Base-by-base conservation (phyloP, 1,139 yeast genomes). In the Taphrina communis region DNA sequence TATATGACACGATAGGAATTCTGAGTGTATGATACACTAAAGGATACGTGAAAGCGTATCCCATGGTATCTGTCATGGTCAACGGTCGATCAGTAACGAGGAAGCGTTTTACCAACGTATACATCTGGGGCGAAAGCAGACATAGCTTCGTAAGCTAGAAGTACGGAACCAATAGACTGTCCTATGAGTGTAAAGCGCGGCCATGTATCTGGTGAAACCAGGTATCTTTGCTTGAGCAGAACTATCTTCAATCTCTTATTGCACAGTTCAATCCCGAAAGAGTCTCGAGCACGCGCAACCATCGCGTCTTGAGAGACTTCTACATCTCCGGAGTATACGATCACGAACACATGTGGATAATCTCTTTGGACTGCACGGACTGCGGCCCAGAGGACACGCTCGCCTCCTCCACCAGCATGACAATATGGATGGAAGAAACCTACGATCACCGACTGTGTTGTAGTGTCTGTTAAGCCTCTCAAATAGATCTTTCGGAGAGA, bases 401-500 rank as follows among this genome's bases (percentile, higher is more conserved):
- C 99, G 35, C 99, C 99, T 51, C 99, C 99, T 21, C 99, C 99
- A 51, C 97, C 97, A 60, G 97, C 95, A 77, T 90, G 90, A 72
- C 97, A 74, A 74, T 88, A 90, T 0, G 99, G 99, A 78, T 95
- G 99, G 81, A 94, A 92, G 76, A 90, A 93, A 6, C 98, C 99
- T 75, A 81, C 42, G 21, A 65, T 44, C 25, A 65, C 31, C 6
- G 63, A 44, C 17, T 35, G 52, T 6, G 41, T 44, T 2, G 19
- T 41, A 3, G 17, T 44, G n/a, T 39, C 12, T 12, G 42, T 19
- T n/a, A 53, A 17, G 12, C 61, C 6, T 36, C 38, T 42, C 41
- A 55, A 46, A 42, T 55, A 19, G n/a, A 63, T 46, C 14, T 35
- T 35, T 12, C 67, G 41, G 6, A 35, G 42, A 17, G 41, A 8